Percentiles rank a stretch among this genome's conserved stretches.
These are phyloP conservation scores for Fraxinus ornus DNA, from an alignment of 305 asterid genomes.

Conservation along the genomic window DNA sequence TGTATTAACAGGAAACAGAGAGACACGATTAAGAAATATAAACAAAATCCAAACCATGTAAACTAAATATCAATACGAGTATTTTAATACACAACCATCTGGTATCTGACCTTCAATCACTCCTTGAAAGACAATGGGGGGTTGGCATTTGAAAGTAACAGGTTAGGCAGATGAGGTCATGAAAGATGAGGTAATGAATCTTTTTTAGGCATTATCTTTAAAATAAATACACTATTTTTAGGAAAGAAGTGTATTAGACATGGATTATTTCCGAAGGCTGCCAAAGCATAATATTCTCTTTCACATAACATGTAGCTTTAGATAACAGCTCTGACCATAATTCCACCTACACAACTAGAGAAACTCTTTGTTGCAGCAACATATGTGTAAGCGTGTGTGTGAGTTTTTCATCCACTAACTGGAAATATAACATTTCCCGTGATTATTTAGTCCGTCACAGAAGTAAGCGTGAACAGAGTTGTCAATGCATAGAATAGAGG, in stretches of 20 bases:
- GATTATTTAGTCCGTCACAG: not conserved
- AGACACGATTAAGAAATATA: constrained; percentile 20
- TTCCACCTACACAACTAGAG: constrained; percentile 22
- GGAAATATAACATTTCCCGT: not conserved
- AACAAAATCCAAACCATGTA: constrained; percentile 6
- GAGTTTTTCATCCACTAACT: constrained; percentile 7
- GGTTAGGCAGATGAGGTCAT: not conserved
- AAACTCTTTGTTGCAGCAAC: not conserved
- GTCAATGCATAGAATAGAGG: constrained; percentile 14
- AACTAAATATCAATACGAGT: constrained; percentile 10
- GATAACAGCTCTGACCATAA: constrained; percentile 24
- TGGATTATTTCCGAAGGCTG: constrained; percentile 1
- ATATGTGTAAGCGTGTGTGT: not conserved
- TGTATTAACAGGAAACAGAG: constrained; percentile 28
- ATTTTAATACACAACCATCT: constrained; percentile 11
- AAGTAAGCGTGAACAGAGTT: not conserved
- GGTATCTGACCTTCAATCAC: constrained; percentile 6
- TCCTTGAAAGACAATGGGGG: constrained; percentile 15
- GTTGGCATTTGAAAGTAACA: not conserved
- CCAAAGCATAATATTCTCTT: constrained; percentile 17
- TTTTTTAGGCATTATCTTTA: constrained; percentile 1
- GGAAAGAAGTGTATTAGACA: constrained; percentile 21
- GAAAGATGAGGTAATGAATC: not conserved
- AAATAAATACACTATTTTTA: constrained; percentile 9
- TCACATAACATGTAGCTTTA: constrained; percentile 12